These are phyloP conservation scores for Darksidea phi DNA, from an alignment of 495 filamentous ascomycete genomes.

Conservation along the genomic window DNA sequence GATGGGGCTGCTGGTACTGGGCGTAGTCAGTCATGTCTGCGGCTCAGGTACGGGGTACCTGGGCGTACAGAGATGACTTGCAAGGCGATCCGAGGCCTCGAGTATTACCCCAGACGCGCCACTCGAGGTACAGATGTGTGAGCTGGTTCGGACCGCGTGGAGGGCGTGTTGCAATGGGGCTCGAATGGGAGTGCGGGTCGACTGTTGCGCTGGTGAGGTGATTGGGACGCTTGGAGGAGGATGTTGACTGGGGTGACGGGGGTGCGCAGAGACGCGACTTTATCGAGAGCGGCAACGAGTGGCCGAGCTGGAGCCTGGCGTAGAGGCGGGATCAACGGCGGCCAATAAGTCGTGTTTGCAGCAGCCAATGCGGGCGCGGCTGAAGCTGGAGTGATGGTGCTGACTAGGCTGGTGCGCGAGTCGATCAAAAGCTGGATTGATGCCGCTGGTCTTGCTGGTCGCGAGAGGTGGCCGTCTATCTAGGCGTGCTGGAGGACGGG, in stretches of 20 bases:
- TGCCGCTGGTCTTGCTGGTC: conserved; percentile 32
- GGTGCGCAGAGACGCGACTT: conserved; percentile 15
- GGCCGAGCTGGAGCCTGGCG: conserved; percentile 36
- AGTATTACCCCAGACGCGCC: conserved; percentile 37
- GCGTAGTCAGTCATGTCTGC: conserved; percentile 66
- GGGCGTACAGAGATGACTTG: conserved; percentile 25
- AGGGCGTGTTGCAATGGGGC: background rate
- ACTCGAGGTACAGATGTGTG: conserved; percentile 22
- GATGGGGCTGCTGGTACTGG: conserved; percentile 61
- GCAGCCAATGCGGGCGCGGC: conserved; percentile 28
- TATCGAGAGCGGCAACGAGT: conserved; percentile 24
- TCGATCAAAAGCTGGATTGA: conserved; percentile 26
- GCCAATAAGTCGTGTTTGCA: conserved; percentile 21
- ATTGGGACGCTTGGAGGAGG: conserved; percentile 31
- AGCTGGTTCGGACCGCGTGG: conserved; percentile 14
- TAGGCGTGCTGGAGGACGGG: conserved; percentile 16
- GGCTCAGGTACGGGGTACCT: conserved; percentile 29
- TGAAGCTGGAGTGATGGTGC: conserved; percentile 23
- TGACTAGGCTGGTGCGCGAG: conserved; percentile 10
- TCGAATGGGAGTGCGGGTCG: conserved; percentile 4
- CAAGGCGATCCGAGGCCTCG: conserved; percentile 27
- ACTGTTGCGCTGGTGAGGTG: conserved; percentile 9
- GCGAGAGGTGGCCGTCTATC: conserved; percentile 25
- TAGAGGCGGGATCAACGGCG: conserved; percentile 25
- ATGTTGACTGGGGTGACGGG: conserved; percentile 18